phyloP scores from a whole-genome alignment of 208 protist genomes.

The Acanthamoeba rhysodes region DNA sequence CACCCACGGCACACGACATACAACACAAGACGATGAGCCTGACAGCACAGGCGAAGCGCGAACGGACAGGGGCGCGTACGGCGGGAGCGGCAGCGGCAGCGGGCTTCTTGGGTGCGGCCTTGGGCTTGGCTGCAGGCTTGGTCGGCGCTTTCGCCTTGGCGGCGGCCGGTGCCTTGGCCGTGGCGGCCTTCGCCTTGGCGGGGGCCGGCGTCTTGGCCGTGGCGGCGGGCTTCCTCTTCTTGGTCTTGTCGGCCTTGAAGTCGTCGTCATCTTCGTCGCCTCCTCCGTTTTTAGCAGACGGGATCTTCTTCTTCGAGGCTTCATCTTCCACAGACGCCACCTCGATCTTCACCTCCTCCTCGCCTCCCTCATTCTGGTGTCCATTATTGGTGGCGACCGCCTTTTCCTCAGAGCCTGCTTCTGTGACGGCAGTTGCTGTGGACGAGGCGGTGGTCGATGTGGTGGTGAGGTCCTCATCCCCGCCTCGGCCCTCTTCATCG shows the following conservation, averaged over 20 bases:
- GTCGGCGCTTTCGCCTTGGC: not conserved
- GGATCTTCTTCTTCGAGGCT: not conserved
- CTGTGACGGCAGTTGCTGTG: too few relatives aligned
- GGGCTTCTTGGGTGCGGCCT: not conserved
- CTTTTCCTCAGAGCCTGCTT: not conserved
- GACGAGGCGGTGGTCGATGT: too few relatives aligned
- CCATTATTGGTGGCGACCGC: not conserved
- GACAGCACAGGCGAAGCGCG: too few relatives aligned
- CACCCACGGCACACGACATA: too few relatives aligned
- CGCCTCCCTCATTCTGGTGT: not conserved
- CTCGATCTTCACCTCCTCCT: not conserved
- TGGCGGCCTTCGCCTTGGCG: not conserved
- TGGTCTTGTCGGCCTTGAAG: not conserved
- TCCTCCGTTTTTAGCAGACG: not conserved
- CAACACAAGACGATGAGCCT: not conserved
- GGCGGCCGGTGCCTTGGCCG: not conserved
- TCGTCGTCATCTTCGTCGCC: not conserved
- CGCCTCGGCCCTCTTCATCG: too few relatives aligned
- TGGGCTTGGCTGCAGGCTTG: not conserved
- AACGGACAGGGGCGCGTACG: too few relatives aligned
- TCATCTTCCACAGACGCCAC: not conserved
- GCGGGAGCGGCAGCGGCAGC: not conserved
- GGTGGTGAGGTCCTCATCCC: too few relatives aligned
- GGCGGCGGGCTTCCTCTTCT: not conserved
- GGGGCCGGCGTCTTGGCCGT: not conserved